Conservation (phyloP, 257 asterid species). For the Solanum boliviense region DNA sequence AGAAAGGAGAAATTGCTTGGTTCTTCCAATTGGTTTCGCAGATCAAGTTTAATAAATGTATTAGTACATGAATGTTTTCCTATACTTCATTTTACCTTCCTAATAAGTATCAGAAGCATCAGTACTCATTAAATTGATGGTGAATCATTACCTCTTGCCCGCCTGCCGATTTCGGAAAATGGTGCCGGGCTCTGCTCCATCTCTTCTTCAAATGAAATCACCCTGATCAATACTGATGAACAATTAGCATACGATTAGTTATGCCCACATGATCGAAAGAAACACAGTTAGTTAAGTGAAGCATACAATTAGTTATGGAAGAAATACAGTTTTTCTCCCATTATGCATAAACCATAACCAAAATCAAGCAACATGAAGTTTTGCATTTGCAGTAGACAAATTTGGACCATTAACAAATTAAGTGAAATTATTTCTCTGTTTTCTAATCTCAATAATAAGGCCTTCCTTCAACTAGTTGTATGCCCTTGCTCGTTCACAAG, state of each 20-base stretch:
- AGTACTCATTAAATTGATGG: not conserved
- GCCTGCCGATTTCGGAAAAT: slow-evolving; percentile 67
- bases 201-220: not conserved
- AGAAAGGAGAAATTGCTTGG: not conserved
- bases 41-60: not conserved
- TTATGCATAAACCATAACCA: not conserved
- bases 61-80: not conserved
- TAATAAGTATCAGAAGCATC: not conserved
- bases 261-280: not conserved
- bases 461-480: not conserved
- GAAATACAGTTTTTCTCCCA: not conserved
- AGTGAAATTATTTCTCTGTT: not conserved
- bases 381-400: not conserved
- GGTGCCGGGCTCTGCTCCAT: slow-evolving; percentile 71
- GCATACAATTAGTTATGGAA: not conserved
- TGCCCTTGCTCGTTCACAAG: not conserved
- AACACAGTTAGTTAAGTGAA: not conserved
- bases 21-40: not conserved
- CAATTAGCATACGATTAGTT: not conserved
- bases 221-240: not conserved
- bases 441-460: not conserved
- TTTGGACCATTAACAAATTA: not conserved
- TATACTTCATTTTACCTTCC: not conserved
- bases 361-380: not conserved
- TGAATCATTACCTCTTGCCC: slow-evolving; percentile 53